Conservation (phyloP, 305 asterid species). For the Fraxinus sp. region DNA sequence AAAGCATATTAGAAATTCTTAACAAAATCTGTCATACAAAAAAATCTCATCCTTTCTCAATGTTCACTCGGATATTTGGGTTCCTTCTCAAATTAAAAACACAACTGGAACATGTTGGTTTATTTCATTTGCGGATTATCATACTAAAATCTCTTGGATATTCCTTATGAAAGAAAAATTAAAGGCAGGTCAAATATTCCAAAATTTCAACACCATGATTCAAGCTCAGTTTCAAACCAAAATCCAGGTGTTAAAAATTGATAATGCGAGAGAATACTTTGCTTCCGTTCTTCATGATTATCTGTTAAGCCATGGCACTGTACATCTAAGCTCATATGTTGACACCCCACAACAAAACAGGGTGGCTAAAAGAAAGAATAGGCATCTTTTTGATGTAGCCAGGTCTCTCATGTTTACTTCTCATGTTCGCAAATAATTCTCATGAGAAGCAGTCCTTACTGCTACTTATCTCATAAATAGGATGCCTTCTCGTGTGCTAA, state of each 20-base stretch:
- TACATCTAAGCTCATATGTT: neutral
- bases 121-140: neutral
- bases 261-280: neutral
- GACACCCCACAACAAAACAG: neutral
- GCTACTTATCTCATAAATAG: neutral
- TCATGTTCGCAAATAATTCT: neutral
- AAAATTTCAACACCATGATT: neutral
- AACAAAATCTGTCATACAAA: neutral
- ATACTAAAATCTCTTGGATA: neutral
- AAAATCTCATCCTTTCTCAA: neutral
- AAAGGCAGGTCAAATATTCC: neutral
- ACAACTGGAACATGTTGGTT: neutral
- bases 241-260: neutral
- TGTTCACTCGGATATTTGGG: neutral
- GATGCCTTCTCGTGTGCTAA: neutral
- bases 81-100: neutral
- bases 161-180: neutral
- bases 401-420: neutral
- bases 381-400: neutral
- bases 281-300: neutral
- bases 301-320: neutral
- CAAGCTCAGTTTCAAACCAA: neutral
- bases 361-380: neutral
- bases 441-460: neutral
- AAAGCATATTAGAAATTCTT: neutral